These are phyloP conservation scores for Monilinia aucupariae DNA, from an alignment of 2,329 filamentous ascomycete species.

Conservation along the genomic window DNA sequence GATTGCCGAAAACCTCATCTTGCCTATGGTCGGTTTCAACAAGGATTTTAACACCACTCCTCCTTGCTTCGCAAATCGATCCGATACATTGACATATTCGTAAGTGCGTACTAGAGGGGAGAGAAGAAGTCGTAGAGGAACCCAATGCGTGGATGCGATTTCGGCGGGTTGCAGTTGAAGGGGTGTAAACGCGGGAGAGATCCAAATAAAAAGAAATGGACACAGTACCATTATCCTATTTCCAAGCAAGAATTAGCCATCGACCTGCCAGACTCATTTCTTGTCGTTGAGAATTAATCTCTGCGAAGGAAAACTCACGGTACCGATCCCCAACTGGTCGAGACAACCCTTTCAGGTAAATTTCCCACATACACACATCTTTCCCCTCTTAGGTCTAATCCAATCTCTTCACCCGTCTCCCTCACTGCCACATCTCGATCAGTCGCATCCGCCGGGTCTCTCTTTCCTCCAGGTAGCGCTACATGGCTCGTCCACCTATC, in stretches of 20 bases:
- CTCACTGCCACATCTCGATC: conserved; percentile 58
- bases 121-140: conserved; percentile 57
- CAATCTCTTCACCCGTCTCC: conserved; percentile 63
- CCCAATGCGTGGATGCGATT: conserved; percentile 65
- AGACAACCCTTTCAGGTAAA: conserved; percentile 60
- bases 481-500: conserved; percentile 67
- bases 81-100: conserved; percentile 58
- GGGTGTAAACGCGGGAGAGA: conserved; percentile 48
- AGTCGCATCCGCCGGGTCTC: conserved; percentile 58
- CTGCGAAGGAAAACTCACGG: conserved; percentile 42
- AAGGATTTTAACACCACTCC: conserved; percentile 50
- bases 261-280: not conserved
- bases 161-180: conserved; percentile 62
- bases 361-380: conserved; percentile 51
- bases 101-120: conserved; percentile 54
- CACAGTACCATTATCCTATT: conserved; percentile 62
- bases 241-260: not conserved
- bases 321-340: conserved; percentile 59
- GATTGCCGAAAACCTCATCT: conserved; percentile 64
- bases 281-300: not conserved
- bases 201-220: conserved; percentile 61
- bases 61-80: conserved; percentile 52
- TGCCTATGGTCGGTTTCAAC: conserved; percentile 52
- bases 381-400: conserved; percentile 49
- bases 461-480: conserved; percentile 61